These are phyloP conservation scores for Bryoglossum gracile DNA, from an alignment of 495 filamentous ascomycete species.

Conservation along the genomic window DNA sequence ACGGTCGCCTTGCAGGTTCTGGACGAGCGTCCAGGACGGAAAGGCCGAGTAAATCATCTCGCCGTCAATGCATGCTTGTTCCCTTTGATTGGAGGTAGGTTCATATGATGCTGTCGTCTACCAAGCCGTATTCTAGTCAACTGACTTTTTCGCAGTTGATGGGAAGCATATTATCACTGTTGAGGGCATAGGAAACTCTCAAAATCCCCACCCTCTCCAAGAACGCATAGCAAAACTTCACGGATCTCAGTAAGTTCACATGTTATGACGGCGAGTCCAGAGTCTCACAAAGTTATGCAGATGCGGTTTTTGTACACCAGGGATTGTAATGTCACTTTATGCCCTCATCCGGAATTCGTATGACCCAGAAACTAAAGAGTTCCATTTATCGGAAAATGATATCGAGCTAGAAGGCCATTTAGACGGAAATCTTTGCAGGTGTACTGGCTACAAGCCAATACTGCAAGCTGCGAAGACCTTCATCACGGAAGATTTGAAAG, in stretches of 20 bases:
- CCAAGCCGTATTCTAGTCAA: background rate
- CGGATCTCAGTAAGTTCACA: slow-evolving; percentile 29
- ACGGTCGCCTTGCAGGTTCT: slow-evolving; percentile 32
- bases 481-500: slow-evolving; percentile 37
- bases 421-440: slow-evolving; percentile 36
- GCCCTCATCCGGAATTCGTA: slow-evolving; percentile 35
- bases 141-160: slow-evolving; percentile 6
- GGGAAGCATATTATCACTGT: slow-evolving; percentile 38
- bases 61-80: slow-evolving; percentile 19
- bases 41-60: slow-evolving; percentile 22
- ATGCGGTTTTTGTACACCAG: slow-evolving; percentile 31
- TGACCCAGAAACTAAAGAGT: slow-evolving; percentile 26
- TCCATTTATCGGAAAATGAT: slow-evolving; percentile 28
- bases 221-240: slow-evolving; percentile 37
- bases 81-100: slow-evolving; percentile 17
- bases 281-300: slow-evolving; percentile 1
- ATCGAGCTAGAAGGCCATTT: slow-evolving; percentile 33
- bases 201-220: slow-evolving; percentile 34
- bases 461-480: slow-evolving; percentile 44
- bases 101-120: background rate
- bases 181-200: slow-evolving; percentile 32
- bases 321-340: slow-evolving; percentile 38
- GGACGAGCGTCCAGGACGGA: slow-evolving; percentile 1
- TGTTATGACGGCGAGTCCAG: background rate
- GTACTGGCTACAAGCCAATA: slow-evolving; percentile 38